A percentile compares a stretch with the other conserved stretches of the same genome.
Conservation (phyloP, 1,139 yeast genomes). For the Pichia sp. region DNA sequence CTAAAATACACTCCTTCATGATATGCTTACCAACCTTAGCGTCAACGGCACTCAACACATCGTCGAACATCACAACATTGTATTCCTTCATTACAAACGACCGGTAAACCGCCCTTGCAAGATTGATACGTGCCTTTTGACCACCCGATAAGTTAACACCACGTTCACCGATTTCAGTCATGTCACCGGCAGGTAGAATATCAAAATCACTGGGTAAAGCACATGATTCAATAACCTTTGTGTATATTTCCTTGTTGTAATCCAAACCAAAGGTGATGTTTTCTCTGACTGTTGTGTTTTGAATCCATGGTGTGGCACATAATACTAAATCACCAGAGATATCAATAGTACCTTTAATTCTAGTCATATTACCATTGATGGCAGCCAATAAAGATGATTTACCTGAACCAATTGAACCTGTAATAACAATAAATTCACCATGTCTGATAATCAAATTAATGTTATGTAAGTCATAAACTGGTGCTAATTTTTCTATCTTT, state of each 20-base stretch:
- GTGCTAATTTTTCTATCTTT: slow-evolving; percentile 2
- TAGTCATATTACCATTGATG: slow-evolving; percentile 54
- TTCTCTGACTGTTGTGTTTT: slow-evolving; percentile 70
- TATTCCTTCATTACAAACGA: slow-evolving; percentile 37
- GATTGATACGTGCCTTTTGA: slow-evolving; percentile 78
- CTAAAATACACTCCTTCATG: slow-evolving; percentile 62
- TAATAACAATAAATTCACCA: slow-evolving; percentile 62
- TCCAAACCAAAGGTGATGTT: slow-evolving; percentile 68
- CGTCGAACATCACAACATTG: slow-evolving; percentile 71
- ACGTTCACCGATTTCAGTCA: slow-evolving; percentile 85
- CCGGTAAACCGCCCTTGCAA: slow-evolving; percentile 75
- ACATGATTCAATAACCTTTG: slow-evolving; percentile 54
- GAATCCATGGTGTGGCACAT: slow-evolving; percentile 71
- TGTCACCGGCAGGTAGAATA: slow-evolving; percentile 72
- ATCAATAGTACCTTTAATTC: slow-evolving; percentile 40
- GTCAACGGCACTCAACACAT: slow-evolving; percentile 87
- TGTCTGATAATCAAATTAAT: slow-evolving; percentile 39
- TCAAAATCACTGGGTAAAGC: slow-evolving; percentile 65
- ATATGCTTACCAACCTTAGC: slow-evolving; percentile 84
- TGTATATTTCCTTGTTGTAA: slow-evolving; percentile 49
- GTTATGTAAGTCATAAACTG: slow-evolving; percentile 35
- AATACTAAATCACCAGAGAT: slow-evolving; percentile 41
- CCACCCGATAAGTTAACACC: slow-evolving; percentile 93
- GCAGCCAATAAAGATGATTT: slow-evolving; percentile 60
- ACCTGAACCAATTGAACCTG: slow-evolving; percentile 69